phyloP scores from a whole-genome alignment of 495 filamentous ascomycete genomes.

The Lineolata rhizophorae region DNA sequence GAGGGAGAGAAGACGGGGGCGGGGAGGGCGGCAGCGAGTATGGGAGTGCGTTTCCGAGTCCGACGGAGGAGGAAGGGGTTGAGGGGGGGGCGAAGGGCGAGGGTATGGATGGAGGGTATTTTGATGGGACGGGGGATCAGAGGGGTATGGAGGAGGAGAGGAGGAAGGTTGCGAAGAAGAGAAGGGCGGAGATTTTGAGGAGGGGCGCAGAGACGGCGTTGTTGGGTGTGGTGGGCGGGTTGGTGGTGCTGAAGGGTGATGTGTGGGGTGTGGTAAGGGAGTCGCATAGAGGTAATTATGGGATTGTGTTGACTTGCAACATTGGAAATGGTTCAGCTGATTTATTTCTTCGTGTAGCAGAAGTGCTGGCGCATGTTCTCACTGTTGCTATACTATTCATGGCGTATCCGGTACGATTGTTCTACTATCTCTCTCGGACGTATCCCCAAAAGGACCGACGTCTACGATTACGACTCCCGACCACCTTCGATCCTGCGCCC shows the following conservation, averaged over 20 bases:
- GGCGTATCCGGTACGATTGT: constrained; percentile 24
- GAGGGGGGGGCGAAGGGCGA: constrained; percentile 4
- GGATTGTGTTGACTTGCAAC: no score
- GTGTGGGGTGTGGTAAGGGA: not conserved
- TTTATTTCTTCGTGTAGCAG: constrained; percentile 23
- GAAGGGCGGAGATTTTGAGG: not conserved
- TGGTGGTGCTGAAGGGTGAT: not conserved
- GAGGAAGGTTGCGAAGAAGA: not conserved
- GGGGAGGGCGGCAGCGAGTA: constrained; percentile 1
- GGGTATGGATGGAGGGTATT: no score
- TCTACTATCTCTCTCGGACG: constrained; percentile 11
- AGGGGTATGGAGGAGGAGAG: not conserved
- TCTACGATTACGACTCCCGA: constrained; percentile 30
- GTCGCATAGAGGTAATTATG: constrained; percentile 15
- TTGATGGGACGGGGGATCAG: no score
- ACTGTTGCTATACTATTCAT: constrained; percentile 18
- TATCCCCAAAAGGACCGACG: not conserved
- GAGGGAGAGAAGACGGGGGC: constrained; percentile 1
- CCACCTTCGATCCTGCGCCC: constrained; percentile 74
- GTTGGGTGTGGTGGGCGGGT: constrained; percentile 1
- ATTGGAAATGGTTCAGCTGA: no score
- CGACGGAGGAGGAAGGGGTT: constrained; percentile 28
- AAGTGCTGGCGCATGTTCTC: constrained; percentile 24
- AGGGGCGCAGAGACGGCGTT: constrained; percentile 1
- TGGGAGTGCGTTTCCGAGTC: constrained; percentile 35